A percentile compares a stretch with the other conserved stretches of the same genome.
Conservation (phyloP, 2,329 filamentous ascomycete species). For the Colletotrichum liaoningense region DNA sequence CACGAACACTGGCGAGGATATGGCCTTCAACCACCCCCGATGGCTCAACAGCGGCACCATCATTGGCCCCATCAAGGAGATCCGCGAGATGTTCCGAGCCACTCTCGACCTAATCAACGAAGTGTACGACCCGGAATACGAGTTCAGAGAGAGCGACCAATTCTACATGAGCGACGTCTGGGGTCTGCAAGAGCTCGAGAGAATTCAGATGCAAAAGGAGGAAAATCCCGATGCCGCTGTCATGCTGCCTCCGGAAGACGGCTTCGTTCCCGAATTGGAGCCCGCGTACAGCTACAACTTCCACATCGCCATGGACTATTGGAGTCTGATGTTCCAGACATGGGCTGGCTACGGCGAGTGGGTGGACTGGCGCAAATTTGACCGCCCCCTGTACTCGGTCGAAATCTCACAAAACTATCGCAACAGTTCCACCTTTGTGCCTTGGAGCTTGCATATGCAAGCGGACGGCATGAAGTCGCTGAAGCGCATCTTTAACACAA, state of each 20-base stretch:
- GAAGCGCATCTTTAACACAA: conserved; percentile 44
- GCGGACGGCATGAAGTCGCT: conserved; percentile 43
- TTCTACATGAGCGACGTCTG: conserved; percentile 56
- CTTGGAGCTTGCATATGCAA: conserved; percentile 47
- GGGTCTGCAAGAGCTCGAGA: conserved; percentile 55
- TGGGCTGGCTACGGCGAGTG: conserved; percentile 49
- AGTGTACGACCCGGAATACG: conserved; percentile 46
- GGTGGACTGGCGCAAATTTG: conserved; percentile 48
- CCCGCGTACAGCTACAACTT: conserved; percentile 39
- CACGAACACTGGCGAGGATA: conserved; percentile 44
- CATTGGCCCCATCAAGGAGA: conserved; percentile 51
- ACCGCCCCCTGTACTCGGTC: conserved; percentile 40
- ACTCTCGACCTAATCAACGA: conserved; percentile 45
- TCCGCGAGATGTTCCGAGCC: conserved; percentile 45
- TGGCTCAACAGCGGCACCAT: conserved; percentile 60
- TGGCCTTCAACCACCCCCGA: conserved; percentile 47
- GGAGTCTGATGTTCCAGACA: conserved; percentile 53
- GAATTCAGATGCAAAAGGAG: conserved; percentile 43
- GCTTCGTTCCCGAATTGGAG: conserved; percentile 38
- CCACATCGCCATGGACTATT: conserved; percentile 54
- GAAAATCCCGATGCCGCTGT: conserved; percentile 37
- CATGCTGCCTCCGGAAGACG: conserved; percentile 36
- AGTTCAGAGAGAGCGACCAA: conserved; percentile 53
- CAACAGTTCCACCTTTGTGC: conserved; percentile 41
- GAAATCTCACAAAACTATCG: conserved; percentile 37